Conservation (phyloP, 805 yeast genomes). For the Candida palmyrensis region DNA sequence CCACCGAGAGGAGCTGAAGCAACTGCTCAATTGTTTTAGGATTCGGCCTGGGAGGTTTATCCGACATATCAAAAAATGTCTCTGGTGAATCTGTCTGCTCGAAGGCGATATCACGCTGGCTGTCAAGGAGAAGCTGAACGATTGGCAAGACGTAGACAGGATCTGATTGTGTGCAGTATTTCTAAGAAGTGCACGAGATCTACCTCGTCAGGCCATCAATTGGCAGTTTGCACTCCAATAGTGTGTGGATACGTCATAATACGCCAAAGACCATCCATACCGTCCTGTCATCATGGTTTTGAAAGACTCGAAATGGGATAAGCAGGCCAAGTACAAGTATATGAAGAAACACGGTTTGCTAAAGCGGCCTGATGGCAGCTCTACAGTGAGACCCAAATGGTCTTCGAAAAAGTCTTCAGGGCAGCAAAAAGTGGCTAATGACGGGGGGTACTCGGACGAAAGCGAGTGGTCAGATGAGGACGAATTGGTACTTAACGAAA, state of each 20-base stretch:
- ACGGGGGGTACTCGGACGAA: conserved; percentile 36
- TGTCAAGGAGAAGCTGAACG: too few relatives aligned
- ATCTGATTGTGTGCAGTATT: too few relatives aligned
- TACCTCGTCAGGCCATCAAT: too few relatives aligned
- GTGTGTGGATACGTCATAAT: too few relatives aligned
- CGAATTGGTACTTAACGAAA: conserved; percentile 34
- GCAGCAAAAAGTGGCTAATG: conserved; percentile 21
- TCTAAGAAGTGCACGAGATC: too few relatives aligned
- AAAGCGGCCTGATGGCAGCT: conserved; percentile 9
- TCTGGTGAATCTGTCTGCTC: not conserved
- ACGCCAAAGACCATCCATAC: too few relatives aligned
- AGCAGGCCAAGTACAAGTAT: conserved; percentile 34
- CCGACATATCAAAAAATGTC: conserved; percentile 8
- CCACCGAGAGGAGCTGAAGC: conserved; percentile 47
- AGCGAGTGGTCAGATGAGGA: conserved; percentile 21
- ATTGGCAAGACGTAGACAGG: too few relatives aligned
- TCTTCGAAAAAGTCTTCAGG: conserved; percentile 20
- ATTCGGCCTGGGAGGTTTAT: conserved; percentile 4
- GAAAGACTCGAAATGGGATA: conserved; percentile 41
- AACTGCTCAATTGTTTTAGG: conserved; percentile 53
- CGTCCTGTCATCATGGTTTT: conserved; percentile 26
- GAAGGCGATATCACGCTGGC: too few relatives aligned
- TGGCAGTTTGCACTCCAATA: too few relatives aligned
- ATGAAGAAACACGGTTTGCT: conserved; percentile 37
- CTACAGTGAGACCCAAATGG: too few relatives aligned